Percentiles rank a stretch among this genome's conserved stretches.
phyloP scores from a whole-genome alignment of 257 asterid genomes.

The Rhazya stricta region DNA sequence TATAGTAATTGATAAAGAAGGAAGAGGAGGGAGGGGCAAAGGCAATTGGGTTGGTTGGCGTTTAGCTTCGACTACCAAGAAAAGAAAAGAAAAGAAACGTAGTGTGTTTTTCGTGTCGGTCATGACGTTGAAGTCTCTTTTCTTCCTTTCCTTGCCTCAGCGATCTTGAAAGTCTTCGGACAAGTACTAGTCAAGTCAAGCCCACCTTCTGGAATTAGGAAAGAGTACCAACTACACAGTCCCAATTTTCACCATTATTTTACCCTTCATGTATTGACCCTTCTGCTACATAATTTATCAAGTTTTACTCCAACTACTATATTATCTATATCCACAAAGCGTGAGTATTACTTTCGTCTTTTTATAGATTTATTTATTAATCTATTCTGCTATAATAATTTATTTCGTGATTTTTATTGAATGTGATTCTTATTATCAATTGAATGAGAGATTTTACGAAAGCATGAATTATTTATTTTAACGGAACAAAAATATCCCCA shows the following conservation, averaged over 20 bases:
- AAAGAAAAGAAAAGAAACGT: slow-evolving; percentile 1
- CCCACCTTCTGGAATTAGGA: slow-evolving; percentile 23
- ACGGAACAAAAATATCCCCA: no score
- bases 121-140: slow-evolving; percentile 13
- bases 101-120: slow-evolving; percentile 25
- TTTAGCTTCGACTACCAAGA: not conserved
- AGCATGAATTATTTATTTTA: no score
- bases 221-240: not conserved
- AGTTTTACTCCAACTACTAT: no score
- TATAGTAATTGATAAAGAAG: not conserved
- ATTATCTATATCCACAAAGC: no score
- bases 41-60: not conserved
- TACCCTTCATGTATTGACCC: no score
- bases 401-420: no score
- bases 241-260: not conserved
- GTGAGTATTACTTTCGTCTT: no score
- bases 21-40: not conserved
- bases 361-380: no score
- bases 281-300: no score
- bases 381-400: no score
- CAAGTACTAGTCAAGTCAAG: slow-evolving; percentile 52
- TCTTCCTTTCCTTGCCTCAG: not conserved
- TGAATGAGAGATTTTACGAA: no score
- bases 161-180: slow-evolving; percentile 24
- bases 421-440: no score